Percentiles rank a stretch among this genome's conserved stretches.
Evolutionary conservation across 805 yeast species (phyloP).

Genomic region (Teunomyces tritomae): DNA sequence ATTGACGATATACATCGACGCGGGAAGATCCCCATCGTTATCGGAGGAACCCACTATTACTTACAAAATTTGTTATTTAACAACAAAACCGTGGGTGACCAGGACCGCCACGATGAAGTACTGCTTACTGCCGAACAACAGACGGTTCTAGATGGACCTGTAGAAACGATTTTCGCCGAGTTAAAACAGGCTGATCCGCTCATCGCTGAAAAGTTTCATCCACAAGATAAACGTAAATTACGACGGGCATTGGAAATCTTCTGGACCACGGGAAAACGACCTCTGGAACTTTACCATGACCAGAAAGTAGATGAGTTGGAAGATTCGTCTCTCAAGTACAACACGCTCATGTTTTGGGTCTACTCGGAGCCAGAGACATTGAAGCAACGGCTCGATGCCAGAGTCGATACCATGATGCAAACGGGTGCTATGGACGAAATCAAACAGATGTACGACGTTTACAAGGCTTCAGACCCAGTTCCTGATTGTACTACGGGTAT

Average conservation of each 20-base stretch:
- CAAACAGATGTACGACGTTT: slow-evolving; percentile 51
- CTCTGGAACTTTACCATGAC: slow-evolving; percentile 66
- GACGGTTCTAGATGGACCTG: slow-evolving; percentile 54
- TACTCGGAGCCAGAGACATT: slow-evolving; percentile 61
- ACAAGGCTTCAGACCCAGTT: slow-evolving; percentile 24
- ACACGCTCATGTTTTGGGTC: slow-evolving; percentile 77
- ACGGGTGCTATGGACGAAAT: slow-evolving; percentile 73
- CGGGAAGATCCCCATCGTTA: slow-evolving; percentile 79
- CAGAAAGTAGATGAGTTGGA: slow-evolving; percentile 48
- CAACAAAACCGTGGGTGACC: slow-evolving; percentile 52
- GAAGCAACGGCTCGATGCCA: slow-evolving; percentile 60
- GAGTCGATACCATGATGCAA: slow-evolving; percentile 83
- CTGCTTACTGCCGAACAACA: slow-evolving; percentile 32
- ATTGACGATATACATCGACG: slow-evolving; percentile 63
- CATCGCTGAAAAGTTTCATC: slow-evolving; percentile 82
- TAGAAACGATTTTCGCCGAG: slow-evolving; percentile 45
- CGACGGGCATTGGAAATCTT: slow-evolving; percentile 79
- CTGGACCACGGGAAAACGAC: slow-evolving; percentile 59
- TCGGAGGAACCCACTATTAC: slow-evolving; percentile 97
- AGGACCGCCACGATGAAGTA: slow-evolving; percentile 11
- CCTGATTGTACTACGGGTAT: slow-evolving; percentile 71
- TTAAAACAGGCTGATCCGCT: slow-evolving; percentile 62
- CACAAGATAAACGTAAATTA: slow-evolving; percentile 79
- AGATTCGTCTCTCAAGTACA: slow-evolving; percentile 53
- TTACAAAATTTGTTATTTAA: slow-evolving; percentile 72